A percentile compares a stretch with the other conserved stretches of the same genome.
Evolutionary conservation across 202 grass and related monocot genomes (phyloP).

Genomic region (Digitaria exilis): DNA sequence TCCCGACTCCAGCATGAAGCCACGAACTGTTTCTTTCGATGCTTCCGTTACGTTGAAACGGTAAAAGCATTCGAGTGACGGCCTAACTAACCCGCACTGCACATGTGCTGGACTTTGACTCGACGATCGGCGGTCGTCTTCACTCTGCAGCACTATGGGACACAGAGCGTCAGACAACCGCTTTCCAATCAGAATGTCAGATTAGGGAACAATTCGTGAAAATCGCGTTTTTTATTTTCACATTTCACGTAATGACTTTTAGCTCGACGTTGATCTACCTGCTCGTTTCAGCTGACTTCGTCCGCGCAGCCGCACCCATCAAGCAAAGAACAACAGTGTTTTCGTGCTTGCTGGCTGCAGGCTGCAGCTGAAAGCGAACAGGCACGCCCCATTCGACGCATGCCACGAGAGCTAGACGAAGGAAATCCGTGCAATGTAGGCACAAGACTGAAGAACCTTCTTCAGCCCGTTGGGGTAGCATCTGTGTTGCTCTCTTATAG

Average conservation of each 20-base stretch:
- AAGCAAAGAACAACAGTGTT: no score
- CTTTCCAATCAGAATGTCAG: constrained; percentile 12
- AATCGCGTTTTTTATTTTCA: not conserved
- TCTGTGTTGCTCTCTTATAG: no score
- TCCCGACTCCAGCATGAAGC: not conserved
- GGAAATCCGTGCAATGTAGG: not conserved
- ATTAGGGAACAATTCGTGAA: not conserved
- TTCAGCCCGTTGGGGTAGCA: not conserved
- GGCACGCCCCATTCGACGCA: not conserved
- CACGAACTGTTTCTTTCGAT: not conserved
- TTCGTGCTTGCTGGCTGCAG: no score
- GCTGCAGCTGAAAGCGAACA: no score
- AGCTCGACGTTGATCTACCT: not conserved
- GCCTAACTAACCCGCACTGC: not conserved
- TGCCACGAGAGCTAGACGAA: not conserved
- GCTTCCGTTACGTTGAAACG: constrained; percentile 2
- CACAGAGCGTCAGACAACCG: not conserved
- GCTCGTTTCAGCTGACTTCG: no score
- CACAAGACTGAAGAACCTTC: constrained; percentile 4
- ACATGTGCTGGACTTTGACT: not conserved
- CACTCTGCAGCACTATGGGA: not conserved
- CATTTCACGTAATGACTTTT: not conserved
- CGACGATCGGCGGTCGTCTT: constrained; percentile 9
- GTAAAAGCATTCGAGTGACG: constrained; percentile 3
- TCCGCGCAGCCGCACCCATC: no score